Evolutionary conservation across 176 grass and related monocot species (phyloP), one percentile per base, ranked within the genome.

Genomic region (Phragmites australis): DNA sequence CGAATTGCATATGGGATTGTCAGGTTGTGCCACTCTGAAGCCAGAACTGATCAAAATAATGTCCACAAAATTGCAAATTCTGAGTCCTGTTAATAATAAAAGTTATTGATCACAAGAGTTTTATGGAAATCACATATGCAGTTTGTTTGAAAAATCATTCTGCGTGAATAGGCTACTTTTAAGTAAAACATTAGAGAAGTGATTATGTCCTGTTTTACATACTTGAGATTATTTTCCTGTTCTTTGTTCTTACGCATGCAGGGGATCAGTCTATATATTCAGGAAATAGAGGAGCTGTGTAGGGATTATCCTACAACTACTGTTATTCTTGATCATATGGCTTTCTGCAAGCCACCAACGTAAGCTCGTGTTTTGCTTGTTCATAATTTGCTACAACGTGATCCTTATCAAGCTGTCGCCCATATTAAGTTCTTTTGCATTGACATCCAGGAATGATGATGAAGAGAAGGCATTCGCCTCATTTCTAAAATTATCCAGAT

Each of bases 321-420:
- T 71, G 89, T 97, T 81, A 71, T 97, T 75, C 75, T 97, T 53
- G 91, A 97, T 68, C 94, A 97, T 48, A 91, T 97, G 87, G 84
- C 84, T 86, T 94, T 97, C 90, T 97, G 94, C 89, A 93, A 93
- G 57, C 91, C 91, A 74, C 91, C 94, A 69, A 67, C 10, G 94
- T 97, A 82, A 82, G 67, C 70, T 70, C 63, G 39, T 62, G 19
- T 13, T 74, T 63, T 34, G 39, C 34, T 47, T 45, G 4, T 82
- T 39, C 31, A 45, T 69, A 51, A 65, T 34, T 40, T 90, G 57
- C 6, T 22, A 30, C 17, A 27, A 63, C 53, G 11, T 55, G 31
- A 66, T 65, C 40, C 46, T 63, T 43, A 26, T 48, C 7, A 50
- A 37, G 21, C 45, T 56, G 13, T 75, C 16, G 16, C 57, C 18